Evolutionary conservation across 495 filamentous ascomycete genomes (phyloP).

Genomic region (Penicillium cataractarum): DNA sequence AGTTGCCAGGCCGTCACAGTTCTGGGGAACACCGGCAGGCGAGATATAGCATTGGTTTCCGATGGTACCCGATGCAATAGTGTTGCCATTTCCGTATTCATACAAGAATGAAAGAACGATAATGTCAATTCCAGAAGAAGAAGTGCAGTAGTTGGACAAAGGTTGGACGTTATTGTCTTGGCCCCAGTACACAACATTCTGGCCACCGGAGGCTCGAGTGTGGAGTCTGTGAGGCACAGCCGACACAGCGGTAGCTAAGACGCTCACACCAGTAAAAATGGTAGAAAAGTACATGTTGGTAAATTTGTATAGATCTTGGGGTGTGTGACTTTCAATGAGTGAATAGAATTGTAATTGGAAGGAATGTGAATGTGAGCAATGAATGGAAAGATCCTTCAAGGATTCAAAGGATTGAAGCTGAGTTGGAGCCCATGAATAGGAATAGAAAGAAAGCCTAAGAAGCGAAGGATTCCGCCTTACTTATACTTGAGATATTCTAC

Average conservation of each 20-base stretch:
- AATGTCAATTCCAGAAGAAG: slow-evolving; percentile 48
- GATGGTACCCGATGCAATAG: slow-evolving; percentile 31
- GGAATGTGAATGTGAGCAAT: not conserved
- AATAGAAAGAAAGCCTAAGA: not conserved
- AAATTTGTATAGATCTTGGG: not conserved
- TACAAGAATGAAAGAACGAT: slow-evolving; percentile 58
- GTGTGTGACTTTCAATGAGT: not conserved
- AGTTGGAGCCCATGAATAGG: not conserved
- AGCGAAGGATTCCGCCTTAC: not conserved
- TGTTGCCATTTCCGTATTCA: slow-evolving; percentile 35
- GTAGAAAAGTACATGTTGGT: slow-evolving; percentile 33
- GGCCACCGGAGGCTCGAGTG: slow-evolving; percentile 26
- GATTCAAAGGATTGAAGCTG: not conserved
- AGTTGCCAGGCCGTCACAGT: slow-evolving; percentile 48
- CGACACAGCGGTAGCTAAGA: slow-evolving; percentile 30
- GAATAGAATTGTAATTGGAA: not conserved
- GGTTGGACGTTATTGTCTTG: slow-evolving; percentile 47
- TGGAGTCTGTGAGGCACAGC: slow-evolving; percentile 33
- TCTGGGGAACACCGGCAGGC: slow-evolving; percentile 24
- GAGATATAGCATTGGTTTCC: slow-evolving; percentile 30
- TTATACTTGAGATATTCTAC: not conserved
- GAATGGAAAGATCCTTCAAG: slow-evolving; percentile 1
- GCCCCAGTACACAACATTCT: slow-evolving; percentile 51
- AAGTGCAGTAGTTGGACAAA: slow-evolving; percentile 43
- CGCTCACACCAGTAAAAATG: slow-evolving; percentile 30